These are phyloP conservation scores for Trametes coccinea DNA, from an alignment of 768 basidiomycete species.

Conservation along the genomic window DNA sequence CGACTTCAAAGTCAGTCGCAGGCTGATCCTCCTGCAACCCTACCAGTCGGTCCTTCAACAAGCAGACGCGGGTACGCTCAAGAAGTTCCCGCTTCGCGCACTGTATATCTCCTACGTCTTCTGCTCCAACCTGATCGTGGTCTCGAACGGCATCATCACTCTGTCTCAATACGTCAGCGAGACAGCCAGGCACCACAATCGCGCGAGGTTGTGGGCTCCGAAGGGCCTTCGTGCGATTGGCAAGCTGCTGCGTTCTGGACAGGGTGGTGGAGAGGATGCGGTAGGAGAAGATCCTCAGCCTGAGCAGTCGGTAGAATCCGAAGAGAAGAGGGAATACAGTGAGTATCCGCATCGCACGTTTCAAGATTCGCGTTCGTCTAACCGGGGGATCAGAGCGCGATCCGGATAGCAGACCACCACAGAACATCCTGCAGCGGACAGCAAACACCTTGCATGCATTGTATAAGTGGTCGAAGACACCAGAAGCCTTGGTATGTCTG, in stretches of 20 bases:
- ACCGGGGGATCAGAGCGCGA: conserved; percentile 34
- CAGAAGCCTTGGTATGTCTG: conserved; percentile 40
- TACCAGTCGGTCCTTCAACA: conserved; percentile 41
- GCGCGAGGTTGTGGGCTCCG: conserved; percentile 51
- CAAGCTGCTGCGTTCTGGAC: conserved; percentile 27
- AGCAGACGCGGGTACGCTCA: conserved; percentile 16
- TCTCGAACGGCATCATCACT: conserved; percentile 37
- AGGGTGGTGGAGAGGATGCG: conserved; percentile 25
- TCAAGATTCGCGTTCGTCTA: background rate
- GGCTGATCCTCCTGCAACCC: conserved; percentile 43
- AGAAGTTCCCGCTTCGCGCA: conserved; percentile 36
- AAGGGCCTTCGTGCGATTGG: conserved; percentile 40
- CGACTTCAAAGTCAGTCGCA: conserved; percentile 35
- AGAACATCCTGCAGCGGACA: conserved; percentile 42
- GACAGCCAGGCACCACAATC: conserved; percentile 40
- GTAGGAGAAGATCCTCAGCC: conserved; percentile 30
- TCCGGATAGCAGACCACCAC: conserved; percentile 50
- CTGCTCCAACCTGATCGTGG: conserved; percentile 43
- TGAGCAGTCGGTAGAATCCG: conserved; percentile 33
- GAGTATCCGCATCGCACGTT: conserved; percentile 1
- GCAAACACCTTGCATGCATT: conserved; percentile 37
- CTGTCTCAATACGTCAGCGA: conserved; percentile 39
- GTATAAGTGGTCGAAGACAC: conserved; percentile 43
- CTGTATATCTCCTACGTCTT: conserved; percentile 55
- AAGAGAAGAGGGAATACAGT: conserved; percentile 31